Base-by-base conservation (phyloP, 768 basidiomycete species). In the Rhodotorula sphaerocarpa region DNA sequence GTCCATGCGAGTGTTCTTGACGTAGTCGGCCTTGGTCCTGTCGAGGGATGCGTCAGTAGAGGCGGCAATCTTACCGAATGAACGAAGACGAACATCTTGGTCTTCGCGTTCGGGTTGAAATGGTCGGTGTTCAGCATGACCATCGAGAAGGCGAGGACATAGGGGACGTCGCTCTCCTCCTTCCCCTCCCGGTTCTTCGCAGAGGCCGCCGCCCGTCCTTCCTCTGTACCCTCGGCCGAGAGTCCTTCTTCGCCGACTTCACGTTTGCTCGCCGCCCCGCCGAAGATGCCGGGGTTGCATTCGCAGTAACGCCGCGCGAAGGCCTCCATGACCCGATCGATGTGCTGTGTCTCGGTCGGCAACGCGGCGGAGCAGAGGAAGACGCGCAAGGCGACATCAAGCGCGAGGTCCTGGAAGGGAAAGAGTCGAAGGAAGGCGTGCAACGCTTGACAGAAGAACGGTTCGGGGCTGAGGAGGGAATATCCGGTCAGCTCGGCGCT, bases 91-190 rank as follows among this genome's bases (percentile, higher is more conserved):
- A 16, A 61, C 95, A 99, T 99, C 78, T 97, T 97, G 55, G 84
- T 85, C 77, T 87, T 96, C 77, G 97, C 97, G 66, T 88, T 89
- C 76, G 86, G 88, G 77, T 99, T 99, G 80, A 97, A 97, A 9
- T 86, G 88, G 73, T 99, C 95, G 23, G 95, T 99, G 74, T 97
- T 92, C 52, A 72, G 79, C 93, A 99, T 97, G 71, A 97, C 95
- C 73, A 96, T 79, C 70, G 93, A 96, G 77, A 96, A 97, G 18
- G 93, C 90, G 50, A 97, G 79, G 55, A 97, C 87, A 76, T 97
- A 96, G 16, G 93, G 87, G 70, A 59, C 45, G 31, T 69, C 67
- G 57, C 59, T 93, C 86, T 72, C 95, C 53, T 58, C 42, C 42
- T 34, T 20, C 33, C 50, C 50, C 23, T 39, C 34, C n/a, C 34